These are phyloP conservation scores for Suillus ampliporus DNA, from an alignment of 768 basidiomycete genomes.

Conservation along the genomic window DNA sequence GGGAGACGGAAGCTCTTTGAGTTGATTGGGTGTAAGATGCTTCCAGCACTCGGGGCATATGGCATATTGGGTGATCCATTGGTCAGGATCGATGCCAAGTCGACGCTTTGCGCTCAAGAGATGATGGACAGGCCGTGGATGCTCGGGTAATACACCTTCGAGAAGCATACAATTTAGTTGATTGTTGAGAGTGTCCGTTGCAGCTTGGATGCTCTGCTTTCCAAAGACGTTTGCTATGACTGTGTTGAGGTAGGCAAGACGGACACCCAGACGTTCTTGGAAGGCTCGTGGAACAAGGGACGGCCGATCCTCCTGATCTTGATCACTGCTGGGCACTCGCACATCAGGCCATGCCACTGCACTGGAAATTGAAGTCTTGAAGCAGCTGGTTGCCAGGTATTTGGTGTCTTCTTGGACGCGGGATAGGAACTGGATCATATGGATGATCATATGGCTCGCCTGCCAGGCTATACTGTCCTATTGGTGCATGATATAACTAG, in stretches of 20 bases:
- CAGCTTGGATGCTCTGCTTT: too few relatives aligned
- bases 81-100: not conserved
- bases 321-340: not conserved
- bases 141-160: not conserved
- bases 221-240: too few relatives aligned
- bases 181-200: too few relatives aligned
- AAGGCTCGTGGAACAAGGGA: not conserved
- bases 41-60: not conserved
- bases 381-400: not conserved
- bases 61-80: not conserved
- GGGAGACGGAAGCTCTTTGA: not conserved
- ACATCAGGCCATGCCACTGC: not conserved
- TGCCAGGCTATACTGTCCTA: too few relatives aligned
- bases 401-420: too few relatives aligned
- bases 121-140: not conserved
- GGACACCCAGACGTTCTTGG: slow-evolving; percentile 13
- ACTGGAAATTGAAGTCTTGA: not conserved
- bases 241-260: slow-evolving; percentile 5
- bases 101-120: not conserved
- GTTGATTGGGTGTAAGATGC: not conserved
- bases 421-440: too few relatives aligned
- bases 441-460: too few relatives aligned
- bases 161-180: not conserved
- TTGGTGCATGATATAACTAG: too few relatives aligned
- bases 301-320: not conserved